Evolutionary conservation across 495 filamentous ascomycete species (phyloP).

Genomic region (Daldinia grandis): DNA sequence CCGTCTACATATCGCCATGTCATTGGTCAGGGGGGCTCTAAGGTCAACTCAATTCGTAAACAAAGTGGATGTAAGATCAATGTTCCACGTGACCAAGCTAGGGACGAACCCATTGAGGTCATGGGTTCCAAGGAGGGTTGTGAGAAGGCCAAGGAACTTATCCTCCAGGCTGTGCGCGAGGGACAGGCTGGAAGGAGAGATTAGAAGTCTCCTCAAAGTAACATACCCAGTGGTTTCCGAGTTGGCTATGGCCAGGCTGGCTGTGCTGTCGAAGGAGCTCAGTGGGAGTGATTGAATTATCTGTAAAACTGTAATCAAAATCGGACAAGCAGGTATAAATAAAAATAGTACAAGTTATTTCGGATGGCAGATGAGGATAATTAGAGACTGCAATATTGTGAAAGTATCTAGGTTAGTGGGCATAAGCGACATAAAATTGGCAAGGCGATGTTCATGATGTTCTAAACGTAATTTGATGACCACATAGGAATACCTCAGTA

Average conservation of each 20-base stretch:
- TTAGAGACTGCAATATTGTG: neutral
- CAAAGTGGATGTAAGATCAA: slow-evolving; percentile 92
- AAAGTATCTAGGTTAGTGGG: neutral
- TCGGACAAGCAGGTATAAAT: slow-evolving; percentile 35
- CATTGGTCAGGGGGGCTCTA: slow-evolving; percentile 86
- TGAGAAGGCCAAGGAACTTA: slow-evolving; percentile 87
- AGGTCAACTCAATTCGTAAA: slow-evolving; percentile 91
- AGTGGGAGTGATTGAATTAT: slow-evolving; percentile 1
- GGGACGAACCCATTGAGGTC: slow-evolving; percentile 87
- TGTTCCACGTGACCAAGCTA: slow-evolving; percentile 81
- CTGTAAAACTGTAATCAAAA: slow-evolving; percentile 28
- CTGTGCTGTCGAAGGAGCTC: neutral
- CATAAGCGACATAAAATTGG: neutral
- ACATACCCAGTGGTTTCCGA: neutral
- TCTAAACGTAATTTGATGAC: neutral
- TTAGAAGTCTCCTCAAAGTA: slow-evolving; percentile 27
- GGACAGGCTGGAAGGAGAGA: slow-evolving; percentile 48
- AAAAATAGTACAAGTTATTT: slow-evolving; percentile 31
- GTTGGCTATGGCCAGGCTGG: neutral
- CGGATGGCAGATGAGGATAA: neutral
- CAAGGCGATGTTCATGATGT: neutral
- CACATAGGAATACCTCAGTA: neutral
- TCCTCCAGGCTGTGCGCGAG: slow-evolving; percentile 79
- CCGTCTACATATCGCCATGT: slow-evolving; percentile 89
- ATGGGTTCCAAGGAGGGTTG: slow-evolving; percentile 78